Base-by-base conservation (phyloP, 768 basidiomycete genomes). In the Sutorius australiensis region DNA sequence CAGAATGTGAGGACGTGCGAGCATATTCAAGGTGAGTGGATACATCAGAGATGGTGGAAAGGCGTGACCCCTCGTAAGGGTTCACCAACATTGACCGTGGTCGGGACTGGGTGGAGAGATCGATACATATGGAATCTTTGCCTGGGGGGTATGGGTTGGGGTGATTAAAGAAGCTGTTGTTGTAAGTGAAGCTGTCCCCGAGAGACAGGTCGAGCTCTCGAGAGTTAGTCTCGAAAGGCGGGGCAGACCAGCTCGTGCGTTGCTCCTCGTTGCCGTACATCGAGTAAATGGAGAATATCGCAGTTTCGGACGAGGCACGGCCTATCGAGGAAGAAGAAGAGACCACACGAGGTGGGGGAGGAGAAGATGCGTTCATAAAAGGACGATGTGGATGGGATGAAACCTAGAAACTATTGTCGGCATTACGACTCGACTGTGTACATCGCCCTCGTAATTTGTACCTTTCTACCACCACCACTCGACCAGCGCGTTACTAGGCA, bases 281-380 rank as follows among this genome's bases (percentile, higher is more conserved):
- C 45, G 87, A 89, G 67, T 90, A 92, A 51, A 92, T 92, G 48
- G 87, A 84, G 65, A 86, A 82, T 64, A 92, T 87, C 12, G 88
- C 82, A 45, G 86, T 82, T 61, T 89, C 88, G 12, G 86, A 82
- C 0, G 86, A 84, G 51, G 73, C 74, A 53, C 83, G 73, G 46
- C 74, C 73, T 19, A 58, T 58, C 9, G 31, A 6, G 17, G 50
- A 7, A 31, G 30, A 14, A 9, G 73, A 64, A 50, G 70, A 65
- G 24, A 70, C 65, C 11, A 68, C 59, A 34, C 52, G 17, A 11
- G 69, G 60, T 30, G 67, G 58, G n/a, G 70, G 42, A n/a, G 49
- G 49, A 16, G 72, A 69, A 36, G 30, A 36, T 34, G 74, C 61
- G 53, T 75, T 74, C 73, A 78, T 77, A 62, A 58, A 70, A 53